These are phyloP conservation scores for Botrytis deweyae DNA, from an alignment of 2,329 filamentous ascomycete genomes.

Conservation along the genomic window DNA sequence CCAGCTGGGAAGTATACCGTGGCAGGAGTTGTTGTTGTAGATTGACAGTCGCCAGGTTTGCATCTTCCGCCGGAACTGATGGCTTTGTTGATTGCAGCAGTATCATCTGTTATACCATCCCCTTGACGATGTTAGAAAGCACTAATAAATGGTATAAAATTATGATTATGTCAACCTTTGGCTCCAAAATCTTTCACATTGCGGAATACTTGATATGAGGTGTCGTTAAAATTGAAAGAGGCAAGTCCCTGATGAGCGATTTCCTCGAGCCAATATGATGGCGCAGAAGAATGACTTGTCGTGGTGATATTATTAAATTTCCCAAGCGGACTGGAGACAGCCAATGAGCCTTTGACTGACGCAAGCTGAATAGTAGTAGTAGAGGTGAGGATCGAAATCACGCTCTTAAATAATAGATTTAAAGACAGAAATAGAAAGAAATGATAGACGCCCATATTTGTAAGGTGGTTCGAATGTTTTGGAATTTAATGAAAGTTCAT, in stretches of 20 bases:
- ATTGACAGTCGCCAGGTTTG: slow-evolving; percentile 49
- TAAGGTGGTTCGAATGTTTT: neutral
- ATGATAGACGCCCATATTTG: neutral
- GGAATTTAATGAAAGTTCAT: slow-evolving; percentile 4
- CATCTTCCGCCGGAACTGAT: slow-evolving; percentile 32
- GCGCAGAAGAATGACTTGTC: neutral
- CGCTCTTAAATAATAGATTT: neutral
- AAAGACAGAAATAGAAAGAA: slow-evolving; percentile 2
- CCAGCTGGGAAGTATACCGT: slow-evolving; percentile 36
- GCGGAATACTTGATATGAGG: slow-evolving; percentile 28
- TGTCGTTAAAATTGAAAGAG: slow-evolving; percentile 21
- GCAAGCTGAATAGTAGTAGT: neutral
- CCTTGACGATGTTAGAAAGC: slow-evolving; percentile 73
- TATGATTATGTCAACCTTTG: slow-evolving; percentile 24
- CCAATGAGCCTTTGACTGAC: neutral
- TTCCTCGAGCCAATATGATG: slow-evolving; percentile 29
- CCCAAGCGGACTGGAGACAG: neutral
- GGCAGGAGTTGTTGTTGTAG: slow-evolving; percentile 49
- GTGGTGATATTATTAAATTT: neutral
- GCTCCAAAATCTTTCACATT: slow-evolving; percentile 34
- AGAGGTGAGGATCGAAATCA: neutral
- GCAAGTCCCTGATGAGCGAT: slow-evolving; percentile 29
- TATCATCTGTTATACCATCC: slow-evolving; percentile 74
- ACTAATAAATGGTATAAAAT: slow-evolving; percentile 68
- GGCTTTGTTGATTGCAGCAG: slow-evolving; percentile 71